These are phyloP conservation scores for Serendipita sp. DNA, from an alignment of 768 basidiomycete species.

Conservation along the genomic window DNA sequence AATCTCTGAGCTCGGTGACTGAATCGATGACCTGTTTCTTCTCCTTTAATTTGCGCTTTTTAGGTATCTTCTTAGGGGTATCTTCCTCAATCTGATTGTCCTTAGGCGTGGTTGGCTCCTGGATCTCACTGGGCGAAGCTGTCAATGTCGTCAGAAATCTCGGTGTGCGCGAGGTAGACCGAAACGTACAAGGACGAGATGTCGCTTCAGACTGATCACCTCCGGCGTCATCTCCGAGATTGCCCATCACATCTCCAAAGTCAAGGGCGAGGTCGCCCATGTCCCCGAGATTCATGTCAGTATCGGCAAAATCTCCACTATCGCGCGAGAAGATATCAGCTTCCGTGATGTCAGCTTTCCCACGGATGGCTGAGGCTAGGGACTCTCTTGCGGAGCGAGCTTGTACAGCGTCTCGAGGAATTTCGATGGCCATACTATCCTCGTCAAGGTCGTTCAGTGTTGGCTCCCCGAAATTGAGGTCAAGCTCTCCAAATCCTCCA, in stretches of 20 bases:
- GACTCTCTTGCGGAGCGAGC: conserved; percentile 35
- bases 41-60: conserved; percentile 35
- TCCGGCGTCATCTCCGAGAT: conserved; percentile 14
- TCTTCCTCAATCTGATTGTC: conserved; percentile 28
- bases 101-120: conserved; percentile 61
- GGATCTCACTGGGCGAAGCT: conserved; percentile 69
- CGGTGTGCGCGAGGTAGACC: conserved; percentile 6
- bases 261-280: conserved; percentile 57
- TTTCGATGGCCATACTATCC: conserved; percentile 47
- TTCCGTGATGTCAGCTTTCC: conserved; percentile 34
- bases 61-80: conserved; percentile 23
- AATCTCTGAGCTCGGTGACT: conserved; percentile 65
- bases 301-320: conserved; percentile 42
- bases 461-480: conserved; percentile 19
- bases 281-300: conserved; percentile 33
- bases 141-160: conserved; percentile 4
- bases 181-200: conserved; percentile 52
- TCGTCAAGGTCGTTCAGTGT: conserved; percentile 30
- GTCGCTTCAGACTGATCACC: conserved; percentile 26
- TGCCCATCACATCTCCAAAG: conserved; percentile 50
- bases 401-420: conserved; percentile 54
- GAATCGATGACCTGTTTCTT: conserved; percentile 84
- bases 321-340: conserved; percentile 46
- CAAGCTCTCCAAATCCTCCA: conserved; percentile 49
- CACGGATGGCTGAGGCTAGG: conserved; percentile 46